Evolutionary conservation across 2,329 filamentous ascomycete genomes (phyloP).

Genomic region (Colletotrichum trifolii): DNA sequence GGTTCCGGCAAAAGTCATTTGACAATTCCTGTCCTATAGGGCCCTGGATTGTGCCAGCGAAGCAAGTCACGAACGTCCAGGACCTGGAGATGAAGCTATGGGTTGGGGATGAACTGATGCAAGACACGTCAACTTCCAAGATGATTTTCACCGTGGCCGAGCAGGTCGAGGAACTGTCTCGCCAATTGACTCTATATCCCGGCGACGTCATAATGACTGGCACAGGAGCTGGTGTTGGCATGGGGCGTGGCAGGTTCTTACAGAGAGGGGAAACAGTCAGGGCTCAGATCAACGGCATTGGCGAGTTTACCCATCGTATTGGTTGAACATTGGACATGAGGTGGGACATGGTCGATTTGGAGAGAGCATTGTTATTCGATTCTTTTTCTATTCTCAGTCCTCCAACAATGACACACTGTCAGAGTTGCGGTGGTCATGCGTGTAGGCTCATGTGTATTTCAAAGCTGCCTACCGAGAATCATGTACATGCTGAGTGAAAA

Average conservation of each 20-base stretch:
- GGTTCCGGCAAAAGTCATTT: conserved; percentile 3
- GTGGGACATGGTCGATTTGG: not conserved
- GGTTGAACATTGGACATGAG: not conserved
- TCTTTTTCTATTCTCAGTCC: not conserved
- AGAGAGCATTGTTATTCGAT: not conserved
- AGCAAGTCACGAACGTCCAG: not conserved
- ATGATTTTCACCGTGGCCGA: conserved; percentile 9
- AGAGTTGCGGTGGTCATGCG: no score
- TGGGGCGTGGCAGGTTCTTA: not conserved
- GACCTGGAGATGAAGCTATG: not conserved
- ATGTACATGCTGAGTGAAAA: no score
- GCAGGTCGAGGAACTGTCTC: not conserved
- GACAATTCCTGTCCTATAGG: not conserved
- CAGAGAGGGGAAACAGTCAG: not conserved
- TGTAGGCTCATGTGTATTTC: no score
- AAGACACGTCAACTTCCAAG: not conserved
- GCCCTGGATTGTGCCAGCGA: not conserved
- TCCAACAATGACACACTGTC: not conserved
- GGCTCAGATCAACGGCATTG: not conserved
- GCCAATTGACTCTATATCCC: not conserved
- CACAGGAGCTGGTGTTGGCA: conserved; percentile 1
- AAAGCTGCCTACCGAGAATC: no score
- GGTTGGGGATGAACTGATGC: conserved; percentile 7
- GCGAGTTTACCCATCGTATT: not conserved
- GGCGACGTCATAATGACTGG: conserved; percentile 5